Evolutionary conservation across 768 basidiomycete species (phyloP), one percentile per base, ranked within the genome.

Genomic region (Nidula microcarpa): DNA sequence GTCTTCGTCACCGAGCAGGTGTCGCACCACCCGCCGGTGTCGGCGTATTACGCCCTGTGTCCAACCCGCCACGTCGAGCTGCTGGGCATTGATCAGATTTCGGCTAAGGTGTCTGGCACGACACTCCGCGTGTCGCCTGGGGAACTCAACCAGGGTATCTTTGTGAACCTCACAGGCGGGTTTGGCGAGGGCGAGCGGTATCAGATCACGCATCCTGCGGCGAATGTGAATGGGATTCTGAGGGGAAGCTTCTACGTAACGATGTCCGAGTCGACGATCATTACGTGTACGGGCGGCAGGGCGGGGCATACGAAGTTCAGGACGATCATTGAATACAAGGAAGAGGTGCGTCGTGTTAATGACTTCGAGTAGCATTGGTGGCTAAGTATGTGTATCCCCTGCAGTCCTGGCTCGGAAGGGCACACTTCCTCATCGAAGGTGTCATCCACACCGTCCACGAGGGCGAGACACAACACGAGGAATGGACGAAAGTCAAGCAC

Each of bases 11-110:
- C 94, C 11, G 95, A 97, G 67, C 95, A 97, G 69, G 86, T 98
- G 46, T 97, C 91, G 1, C 97, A 99, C 70, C 97, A 99, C 62
- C 97, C 97, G 0, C 97, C 97, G 2, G 83, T 98, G 33, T 96
- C 93, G 1, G 85, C 89, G 0, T 96, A 85, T 64, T 86, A 84
- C 57, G 91, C 89, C 6, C 56, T 73, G 4, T 95, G 91, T 67
- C 92, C 94, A 0, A 72, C 82, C 41, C 81, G 85, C 23, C 80
- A 81, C 33, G 64, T 95, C 41, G 85, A 89, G 57, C 76, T 90
- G 65, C 71, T 70, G 14, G 96, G 94, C 4, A 76, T 94, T 53
- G 96, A 99, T 72, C 96, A 99, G 71, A 94, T 99, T 58, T 79
- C 86, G 1, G 97, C 95, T 13, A 91, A 89, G 66, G 87, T 98